phyloP scores from a whole-genome alignment of 257 asterid species.

The Solanum medicagineum region DNA sequence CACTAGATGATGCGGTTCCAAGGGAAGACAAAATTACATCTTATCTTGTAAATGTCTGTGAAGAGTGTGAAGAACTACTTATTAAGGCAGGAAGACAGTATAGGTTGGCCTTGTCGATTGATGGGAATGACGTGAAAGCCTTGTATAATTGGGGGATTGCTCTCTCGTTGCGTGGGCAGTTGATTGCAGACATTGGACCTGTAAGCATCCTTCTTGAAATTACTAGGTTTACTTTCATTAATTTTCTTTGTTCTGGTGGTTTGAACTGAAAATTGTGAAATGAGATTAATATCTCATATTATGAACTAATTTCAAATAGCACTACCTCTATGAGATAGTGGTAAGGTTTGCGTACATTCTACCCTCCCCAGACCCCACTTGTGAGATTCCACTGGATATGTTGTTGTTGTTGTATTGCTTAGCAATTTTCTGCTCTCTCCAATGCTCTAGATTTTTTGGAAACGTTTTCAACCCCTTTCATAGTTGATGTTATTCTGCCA shows the following conservation, averaged over 20 bases:
- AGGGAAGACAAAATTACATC: slow-evolving; percentile 34
- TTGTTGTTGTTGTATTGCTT: neutral
- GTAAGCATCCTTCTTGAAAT: slow-evolving; percentile 29
- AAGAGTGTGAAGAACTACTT: slow-evolving; percentile 81
- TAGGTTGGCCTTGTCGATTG: slow-evolving; percentile 74
- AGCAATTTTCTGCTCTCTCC: neutral
- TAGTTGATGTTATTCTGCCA: neutral
- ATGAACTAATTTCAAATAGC: neutral
- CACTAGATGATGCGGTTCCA: slow-evolving; percentile 17
- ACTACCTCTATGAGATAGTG: too few species aligned
- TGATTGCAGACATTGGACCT: slow-evolving; percentile 89
- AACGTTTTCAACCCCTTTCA: neutral
- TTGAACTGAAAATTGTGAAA: neutral
- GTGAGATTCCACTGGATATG: too few species aligned
- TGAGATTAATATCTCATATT: neutral
- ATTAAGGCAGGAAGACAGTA: slow-evolving; percentile 76
- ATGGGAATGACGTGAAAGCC: slow-evolving; percentile 77
- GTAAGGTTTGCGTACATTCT: too few species aligned
- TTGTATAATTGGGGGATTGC: slow-evolving; percentile 94
- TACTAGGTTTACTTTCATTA: neutral
- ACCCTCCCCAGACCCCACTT: too few species aligned
- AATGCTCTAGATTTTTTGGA: neutral
- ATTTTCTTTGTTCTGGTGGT: neutral
- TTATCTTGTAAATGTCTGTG: slow-evolving; percentile 54
- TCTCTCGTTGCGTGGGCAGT: slow-evolving; percentile 73